A percentile compares a stretch with the other conserved stretches of the same genome.
Evolutionary conservation across 2,329 filamentous ascomycete species (phyloP).

Genomic region (Clarireedia monteithiana): DNA sequence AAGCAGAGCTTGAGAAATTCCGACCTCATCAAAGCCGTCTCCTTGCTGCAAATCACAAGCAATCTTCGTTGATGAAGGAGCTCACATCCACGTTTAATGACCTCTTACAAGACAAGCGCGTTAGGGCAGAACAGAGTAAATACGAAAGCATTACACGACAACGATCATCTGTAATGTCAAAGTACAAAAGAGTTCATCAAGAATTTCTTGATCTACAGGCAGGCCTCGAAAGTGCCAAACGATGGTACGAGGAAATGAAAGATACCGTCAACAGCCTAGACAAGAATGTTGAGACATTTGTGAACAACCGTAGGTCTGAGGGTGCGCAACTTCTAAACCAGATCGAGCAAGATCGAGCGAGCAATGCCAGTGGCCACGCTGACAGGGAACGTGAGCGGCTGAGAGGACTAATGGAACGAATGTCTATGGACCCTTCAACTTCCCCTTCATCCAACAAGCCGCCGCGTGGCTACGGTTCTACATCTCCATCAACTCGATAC

Average conservation of each 20-base stretch:
- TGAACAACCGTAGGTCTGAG: conserved; percentile 87
- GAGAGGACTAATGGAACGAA: conserved; percentile 85
- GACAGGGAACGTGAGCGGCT: conserved; percentile 82
- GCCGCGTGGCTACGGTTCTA: conserved; percentile 27
- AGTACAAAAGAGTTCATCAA: conserved; percentile 86
- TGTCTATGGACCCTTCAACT: conserved; percentile 68
- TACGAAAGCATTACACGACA: conserved; percentile 86
- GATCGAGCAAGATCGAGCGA: conserved; percentile 43
- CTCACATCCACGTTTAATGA: conserved; percentile 80
- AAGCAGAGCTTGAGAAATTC: conserved; percentile 96
- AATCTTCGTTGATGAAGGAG: conserved; percentile 89
- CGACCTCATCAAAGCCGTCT: conserved; percentile 85
- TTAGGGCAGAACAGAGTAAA: conserved; percentile 88
- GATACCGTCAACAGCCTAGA: conserved; percentile 86
- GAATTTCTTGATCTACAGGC: conserved; percentile 85
- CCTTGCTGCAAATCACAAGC: conserved; percentile 90
- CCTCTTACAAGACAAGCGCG: conserved; percentile 86
- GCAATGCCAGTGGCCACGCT: conserved; percentile 33
- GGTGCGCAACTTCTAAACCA: conserved; percentile 81
- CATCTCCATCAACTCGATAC: conserved; percentile 38
- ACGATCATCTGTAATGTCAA: conserved; percentile 69
- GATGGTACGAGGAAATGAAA: conserved; percentile 93
- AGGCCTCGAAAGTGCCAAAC: conserved; percentile 78
- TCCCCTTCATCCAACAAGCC: conserved; percentile 36
- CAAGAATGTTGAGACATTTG: conserved; percentile 95